Evolutionary conservation across 2,329 filamentous ascomycete genomes (phyloP).

Genomic region (Cytospora mali): DNA sequence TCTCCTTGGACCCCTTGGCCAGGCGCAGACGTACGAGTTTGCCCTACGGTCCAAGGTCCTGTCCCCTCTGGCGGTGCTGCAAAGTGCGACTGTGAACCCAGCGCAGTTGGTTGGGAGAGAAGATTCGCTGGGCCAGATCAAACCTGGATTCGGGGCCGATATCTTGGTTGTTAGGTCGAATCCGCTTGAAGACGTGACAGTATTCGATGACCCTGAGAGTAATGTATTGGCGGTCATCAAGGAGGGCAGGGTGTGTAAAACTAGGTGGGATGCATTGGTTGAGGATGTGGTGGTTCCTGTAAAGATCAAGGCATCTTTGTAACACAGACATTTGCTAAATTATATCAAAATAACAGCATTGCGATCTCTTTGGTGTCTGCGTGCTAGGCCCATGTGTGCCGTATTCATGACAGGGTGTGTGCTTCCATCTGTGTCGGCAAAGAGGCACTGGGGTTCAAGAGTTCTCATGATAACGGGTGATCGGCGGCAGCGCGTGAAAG

Average conservation of each 20-base stretch:
- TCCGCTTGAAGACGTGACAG: conserved; percentile 53
- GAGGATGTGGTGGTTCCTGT: conserved; percentile 21
- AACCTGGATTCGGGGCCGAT: conserved; percentile 52
- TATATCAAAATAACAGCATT: too few relatives aligned
- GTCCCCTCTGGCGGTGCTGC: conserved; percentile 46
- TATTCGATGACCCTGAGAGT: conserved; percentile 50
- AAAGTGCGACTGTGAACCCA: conserved; percentile 53
- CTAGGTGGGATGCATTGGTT: conserved; percentile 25
- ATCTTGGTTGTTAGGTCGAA: conserved; percentile 52
- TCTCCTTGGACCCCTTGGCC: conserved; percentile 52
- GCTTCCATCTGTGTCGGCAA: too few relatives aligned
- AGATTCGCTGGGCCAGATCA: conserved; percentile 49
- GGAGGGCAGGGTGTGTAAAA: conserved; percentile 48
- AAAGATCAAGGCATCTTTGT: conserved; percentile 19
- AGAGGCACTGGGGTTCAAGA: too few relatives aligned
- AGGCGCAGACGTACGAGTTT: conserved; percentile 55
- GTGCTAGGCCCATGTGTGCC: too few relatives aligned
- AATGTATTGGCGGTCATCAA: conserved; percentile 53
- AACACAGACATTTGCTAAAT: neutral
- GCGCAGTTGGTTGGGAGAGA: conserved; percentile 49
- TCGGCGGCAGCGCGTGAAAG: too few relatives aligned
- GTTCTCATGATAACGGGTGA: too few relatives aligned
- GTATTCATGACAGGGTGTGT: too few relatives aligned
- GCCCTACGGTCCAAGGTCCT: conserved; percentile 47
- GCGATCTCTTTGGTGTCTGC: too few relatives aligned